Conservation (phyloP, 2,329 filamentous ascomycete species). For the Venturiaceae sp. region DNA sequence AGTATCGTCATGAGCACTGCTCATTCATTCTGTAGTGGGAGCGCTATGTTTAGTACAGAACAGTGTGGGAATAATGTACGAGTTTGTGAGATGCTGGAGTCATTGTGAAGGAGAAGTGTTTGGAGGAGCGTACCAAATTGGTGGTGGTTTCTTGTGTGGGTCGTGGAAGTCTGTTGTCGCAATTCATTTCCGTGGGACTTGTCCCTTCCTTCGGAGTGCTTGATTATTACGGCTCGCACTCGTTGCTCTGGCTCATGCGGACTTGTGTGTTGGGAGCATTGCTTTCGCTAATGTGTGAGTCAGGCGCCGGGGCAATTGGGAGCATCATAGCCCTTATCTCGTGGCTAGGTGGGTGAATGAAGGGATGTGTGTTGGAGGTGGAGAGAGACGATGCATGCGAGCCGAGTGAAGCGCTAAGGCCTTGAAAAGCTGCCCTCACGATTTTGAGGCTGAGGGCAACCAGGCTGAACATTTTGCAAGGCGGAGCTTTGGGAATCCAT, state of each 20-base stretch:
- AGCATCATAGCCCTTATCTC: not conserved
- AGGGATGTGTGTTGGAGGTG: not conserved
- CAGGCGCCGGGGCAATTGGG: not conserved
- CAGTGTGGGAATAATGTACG: not conserved
- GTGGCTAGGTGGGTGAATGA: not conserved
- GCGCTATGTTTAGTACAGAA: not conserved
- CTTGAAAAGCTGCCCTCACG: not conserved
- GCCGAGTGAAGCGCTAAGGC: not conserved
- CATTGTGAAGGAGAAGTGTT: too few relatives aligned
- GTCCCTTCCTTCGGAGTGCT: not conserved
- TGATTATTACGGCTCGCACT: not conserved
- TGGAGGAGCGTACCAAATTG: not conserved
- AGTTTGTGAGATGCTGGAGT: not conserved
- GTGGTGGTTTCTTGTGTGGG: not conserved
- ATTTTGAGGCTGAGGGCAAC: not conserved
- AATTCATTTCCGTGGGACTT: not conserved
- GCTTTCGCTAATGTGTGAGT: not conserved
- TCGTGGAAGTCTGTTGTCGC: not conserved
- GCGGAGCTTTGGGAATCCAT: too few relatives aligned
- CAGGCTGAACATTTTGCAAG: too few relatives aligned
- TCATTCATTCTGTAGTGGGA: not conserved
- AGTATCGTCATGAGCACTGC: not conserved
- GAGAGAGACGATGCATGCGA: not conserved
- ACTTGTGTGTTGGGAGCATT: not conserved
- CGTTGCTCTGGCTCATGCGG: not conserved